Evolutionary conservation across 1,284 basidiomycete genomes (phyloP).

Genomic region (Polyporus tsugae): DNA sequence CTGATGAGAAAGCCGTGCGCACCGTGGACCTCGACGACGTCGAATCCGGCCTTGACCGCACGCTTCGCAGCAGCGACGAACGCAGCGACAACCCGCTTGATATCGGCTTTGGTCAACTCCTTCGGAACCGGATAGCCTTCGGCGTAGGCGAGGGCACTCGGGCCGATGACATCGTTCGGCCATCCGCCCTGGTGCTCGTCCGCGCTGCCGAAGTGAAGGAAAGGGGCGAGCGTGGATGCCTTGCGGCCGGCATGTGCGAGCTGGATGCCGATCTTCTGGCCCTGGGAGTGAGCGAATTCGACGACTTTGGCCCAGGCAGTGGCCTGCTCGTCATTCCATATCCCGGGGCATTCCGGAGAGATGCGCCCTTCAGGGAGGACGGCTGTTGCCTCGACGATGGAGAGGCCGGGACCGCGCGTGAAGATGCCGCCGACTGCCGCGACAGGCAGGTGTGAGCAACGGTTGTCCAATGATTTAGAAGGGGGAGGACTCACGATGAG

Average conservation of each 20-base stretch:
- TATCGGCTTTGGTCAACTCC: constrained; percentile 60
- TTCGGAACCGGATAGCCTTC: constrained; percentile 59
- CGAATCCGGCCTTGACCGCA: constrained; percentile 58
- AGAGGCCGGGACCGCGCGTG: constrained; percentile 63
- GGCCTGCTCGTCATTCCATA: constrained; percentile 80
- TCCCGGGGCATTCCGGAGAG: constrained; percentile 71
- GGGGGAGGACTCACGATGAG: constrained; percentile 59
- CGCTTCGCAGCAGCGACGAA: constrained; percentile 67
- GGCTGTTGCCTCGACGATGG: constrained; percentile 73
- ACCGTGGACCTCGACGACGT: constrained; percentile 48
- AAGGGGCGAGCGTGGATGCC: constrained; percentile 69
- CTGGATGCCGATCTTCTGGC: constrained; percentile 75
- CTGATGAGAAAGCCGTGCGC: constrained; percentile 52
- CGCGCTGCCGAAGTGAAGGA: constrained; percentile 54
- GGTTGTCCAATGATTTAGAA: not conserved
- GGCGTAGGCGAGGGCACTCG: constrained; percentile 64
- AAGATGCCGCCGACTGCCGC: constrained; percentile 51
- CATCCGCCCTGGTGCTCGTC: constrained; percentile 62
- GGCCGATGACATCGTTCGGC: constrained; percentile 58
- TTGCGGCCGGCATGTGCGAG: constrained; percentile 83
- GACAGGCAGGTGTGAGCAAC: not conserved
- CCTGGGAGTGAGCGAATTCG: constrained; percentile 71
- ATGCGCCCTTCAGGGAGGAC: constrained; percentile 82
- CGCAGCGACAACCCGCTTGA: constrained; percentile 64
- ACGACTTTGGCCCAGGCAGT: constrained; percentile 72